These are phyloP conservation scores for Gillenia trifoliata DNA, from an alignment of 306 rosid species.

Conservation along the genomic window DNA sequence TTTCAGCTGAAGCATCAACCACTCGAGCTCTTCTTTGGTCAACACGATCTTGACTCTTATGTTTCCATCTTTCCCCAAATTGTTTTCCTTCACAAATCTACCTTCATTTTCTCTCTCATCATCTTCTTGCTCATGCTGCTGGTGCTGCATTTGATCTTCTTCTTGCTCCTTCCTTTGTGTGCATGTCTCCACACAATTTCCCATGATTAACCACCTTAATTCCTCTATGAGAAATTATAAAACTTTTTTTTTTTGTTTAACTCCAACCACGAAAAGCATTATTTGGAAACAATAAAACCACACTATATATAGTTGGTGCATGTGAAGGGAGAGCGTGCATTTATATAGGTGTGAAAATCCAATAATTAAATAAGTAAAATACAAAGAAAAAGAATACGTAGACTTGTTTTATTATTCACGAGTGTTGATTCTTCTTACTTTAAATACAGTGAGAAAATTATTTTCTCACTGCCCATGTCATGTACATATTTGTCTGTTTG, in stretches of 20 bases:
- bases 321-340: background rate
- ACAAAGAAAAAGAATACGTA: constrained; percentile 1
- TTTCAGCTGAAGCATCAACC: constrained; percentile 58
- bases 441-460: background rate
- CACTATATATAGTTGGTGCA: background rate
- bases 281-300: background rate
- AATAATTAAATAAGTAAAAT: background rate
- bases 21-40: constrained; percentile 67
- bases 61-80: constrained; percentile 19
- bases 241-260: background rate
- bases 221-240: background rate
- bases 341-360: background rate
- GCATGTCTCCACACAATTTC: constrained; percentile 67
- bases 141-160: constrained; percentile 15
- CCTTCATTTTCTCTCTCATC: background rate
- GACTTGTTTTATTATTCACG: background rate
- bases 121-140: background rate
- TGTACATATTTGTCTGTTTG: background rate
- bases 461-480: background rate
- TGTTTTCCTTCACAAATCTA: constrained; percentile 13
- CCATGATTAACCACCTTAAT: constrained; percentile 34
- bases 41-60: constrained; percentile 61
- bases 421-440: background rate
- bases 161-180: constrained; percentile 7
- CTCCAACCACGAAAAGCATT: background rate